Conservation (phyloP, 768 basidiomycete genomes). For the Kwoniella pini region DNA sequence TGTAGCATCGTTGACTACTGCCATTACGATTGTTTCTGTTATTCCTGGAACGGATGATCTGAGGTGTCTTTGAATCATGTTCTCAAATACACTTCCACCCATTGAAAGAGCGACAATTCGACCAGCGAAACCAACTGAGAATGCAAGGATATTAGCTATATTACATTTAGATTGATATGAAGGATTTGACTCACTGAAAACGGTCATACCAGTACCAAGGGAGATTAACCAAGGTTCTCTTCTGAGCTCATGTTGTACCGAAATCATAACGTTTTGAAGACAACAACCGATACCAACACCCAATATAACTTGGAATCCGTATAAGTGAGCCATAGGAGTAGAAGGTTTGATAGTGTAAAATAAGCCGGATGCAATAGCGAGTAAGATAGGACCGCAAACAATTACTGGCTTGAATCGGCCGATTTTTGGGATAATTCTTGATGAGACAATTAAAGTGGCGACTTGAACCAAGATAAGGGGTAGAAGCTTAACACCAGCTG, state of each 20-base stretch:
- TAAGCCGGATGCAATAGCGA: conserved; percentile 54
- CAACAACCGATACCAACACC: conserved; percentile 56
- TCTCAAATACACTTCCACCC: conserved; percentile 54
- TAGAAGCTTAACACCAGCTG: conserved; percentile 52
- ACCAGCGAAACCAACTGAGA: conserved; percentile 46
- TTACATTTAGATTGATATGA: conserved; percentile 15
- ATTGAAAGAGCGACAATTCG: conserved; percentile 54
- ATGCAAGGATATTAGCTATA: not conserved
- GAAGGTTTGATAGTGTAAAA: conserved; percentile 53
- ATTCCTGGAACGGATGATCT: conserved; percentile 39
- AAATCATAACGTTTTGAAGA: conserved; percentile 55
- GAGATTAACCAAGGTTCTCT: conserved; percentile 52
- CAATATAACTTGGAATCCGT: conserved; percentile 56
- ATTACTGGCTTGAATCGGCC: conserved; percentile 57
- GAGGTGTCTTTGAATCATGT: conserved; percentile 50
- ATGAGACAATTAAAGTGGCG: conserved; percentile 47
- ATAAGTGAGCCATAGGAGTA: conserved; percentile 41
- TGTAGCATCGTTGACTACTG: conserved; percentile 45
- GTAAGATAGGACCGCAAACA: conserved; percentile 51
- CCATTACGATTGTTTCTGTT: conserved; percentile 23
- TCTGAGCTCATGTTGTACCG: conserved; percentile 56
- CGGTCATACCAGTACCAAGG: conserved; percentile 52
- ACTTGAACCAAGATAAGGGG: conserved; percentile 53
- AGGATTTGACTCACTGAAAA: conserved; percentile 46
- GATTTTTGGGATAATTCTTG: conserved; percentile 43